phyloP scores from a whole-genome alignment of 805 yeast species.

The Candida maris region DNA sequence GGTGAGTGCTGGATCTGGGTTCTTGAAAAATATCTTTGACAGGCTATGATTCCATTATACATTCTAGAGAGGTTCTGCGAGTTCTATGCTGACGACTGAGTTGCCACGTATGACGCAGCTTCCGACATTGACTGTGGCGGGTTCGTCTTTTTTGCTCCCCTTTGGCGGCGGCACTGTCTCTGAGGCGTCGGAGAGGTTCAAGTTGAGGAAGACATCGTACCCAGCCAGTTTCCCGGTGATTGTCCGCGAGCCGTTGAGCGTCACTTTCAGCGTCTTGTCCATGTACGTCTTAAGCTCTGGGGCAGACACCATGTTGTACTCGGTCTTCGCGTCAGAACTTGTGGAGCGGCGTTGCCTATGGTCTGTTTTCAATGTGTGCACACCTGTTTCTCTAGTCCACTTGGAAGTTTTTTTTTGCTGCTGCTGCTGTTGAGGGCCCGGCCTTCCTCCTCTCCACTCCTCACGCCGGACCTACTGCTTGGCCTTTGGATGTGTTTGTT shows the following conservation, averaged over 20 bases:
- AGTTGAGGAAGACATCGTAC: slow-evolving; percentile 56
- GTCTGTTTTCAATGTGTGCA: too few species aligned
- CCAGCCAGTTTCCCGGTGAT: slow-evolving; percentile 83
- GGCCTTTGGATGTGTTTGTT: too few species aligned
- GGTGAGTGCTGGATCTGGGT: slow-evolving; percentile 4
- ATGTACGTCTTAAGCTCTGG: slow-evolving; percentile 54
- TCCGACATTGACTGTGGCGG: slow-evolving; percentile 26
- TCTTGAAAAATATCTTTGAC: slow-evolving; percentile 6
- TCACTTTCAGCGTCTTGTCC: slow-evolving; percentile 71
- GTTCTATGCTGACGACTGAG: slow-evolving; percentile 49
- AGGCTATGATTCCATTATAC: slow-evolving; percentile 3
- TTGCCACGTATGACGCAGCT: slow-evolving; percentile 49
- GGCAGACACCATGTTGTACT: slow-evolving; percentile 30
- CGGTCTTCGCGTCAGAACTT: too few species aligned
- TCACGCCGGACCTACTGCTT: too few species aligned
- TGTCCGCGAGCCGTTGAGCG: slow-evolving; percentile 73
- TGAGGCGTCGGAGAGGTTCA: slow-evolving; percentile 30
- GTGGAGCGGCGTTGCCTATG: too few species aligned
- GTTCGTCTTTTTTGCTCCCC: slow-evolving; percentile 3
- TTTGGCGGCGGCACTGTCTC: slow-evolving; percentile 11
- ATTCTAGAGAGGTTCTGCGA: slow-evolving; percentile 17
- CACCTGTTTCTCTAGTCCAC: too few species aligned
- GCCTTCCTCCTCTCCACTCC: too few species aligned
- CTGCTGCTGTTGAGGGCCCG: too few species aligned
- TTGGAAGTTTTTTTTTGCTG: too few species aligned